Conservation (phyloP, 225 moss, liverwort and hornwort species). For the Climacium dendroides region DNA sequence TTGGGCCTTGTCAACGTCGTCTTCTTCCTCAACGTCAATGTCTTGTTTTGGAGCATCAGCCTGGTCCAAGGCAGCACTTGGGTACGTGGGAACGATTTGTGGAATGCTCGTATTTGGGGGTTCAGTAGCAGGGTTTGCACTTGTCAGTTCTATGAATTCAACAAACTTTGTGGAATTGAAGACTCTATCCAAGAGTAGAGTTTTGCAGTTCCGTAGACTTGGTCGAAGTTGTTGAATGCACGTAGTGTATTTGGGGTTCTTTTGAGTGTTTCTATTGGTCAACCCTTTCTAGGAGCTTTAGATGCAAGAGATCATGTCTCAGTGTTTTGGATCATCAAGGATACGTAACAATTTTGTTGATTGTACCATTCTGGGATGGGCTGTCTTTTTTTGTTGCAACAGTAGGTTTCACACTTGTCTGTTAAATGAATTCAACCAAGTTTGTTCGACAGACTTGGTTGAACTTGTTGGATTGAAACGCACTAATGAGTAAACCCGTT, state of each 20-base stretch:
- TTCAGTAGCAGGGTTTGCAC: neutral
- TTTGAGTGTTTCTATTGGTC: neutral
- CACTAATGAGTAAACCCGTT: too few species aligned
- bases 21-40: slow-evolving; percentile 68
- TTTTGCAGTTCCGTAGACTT: neutral
- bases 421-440: neutral
- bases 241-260: neutral
- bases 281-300: neutral
- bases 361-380: neutral
- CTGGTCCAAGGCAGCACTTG: slow-evolving; percentile 59
- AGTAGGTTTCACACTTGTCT: neutral
- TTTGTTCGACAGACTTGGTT: neutral
- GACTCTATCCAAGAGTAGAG: neutral
- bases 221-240: neutral
- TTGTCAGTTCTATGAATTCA: neutral
- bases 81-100: neutral
- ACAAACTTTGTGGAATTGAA: neutral
- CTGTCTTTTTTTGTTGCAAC: neutral
- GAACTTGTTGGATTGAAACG: neutral
- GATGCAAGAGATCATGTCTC: neutral
- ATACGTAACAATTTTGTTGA: neutral
- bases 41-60: slow-evolving; percentile 80
- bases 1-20: slow-evolving; percentile 48
- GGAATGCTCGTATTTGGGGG: neutral
- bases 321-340: neutral